These are phyloP conservation scores for Mimosa pudica DNA, from an alignment of 306 rosid species.

Conservation along the genomic window DNA sequence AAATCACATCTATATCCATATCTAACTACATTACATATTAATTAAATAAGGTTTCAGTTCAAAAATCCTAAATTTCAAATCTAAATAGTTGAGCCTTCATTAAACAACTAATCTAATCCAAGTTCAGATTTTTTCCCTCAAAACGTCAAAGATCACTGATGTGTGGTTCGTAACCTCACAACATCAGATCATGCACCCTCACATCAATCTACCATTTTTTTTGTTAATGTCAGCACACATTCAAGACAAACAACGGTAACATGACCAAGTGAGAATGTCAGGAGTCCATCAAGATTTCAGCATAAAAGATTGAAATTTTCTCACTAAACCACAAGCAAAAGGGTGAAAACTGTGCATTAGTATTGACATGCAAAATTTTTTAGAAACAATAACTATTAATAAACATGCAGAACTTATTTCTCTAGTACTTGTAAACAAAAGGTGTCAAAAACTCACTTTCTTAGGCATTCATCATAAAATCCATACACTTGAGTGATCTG, in stretches of 20 bases:
- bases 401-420: slow-evolving; percentile 15
- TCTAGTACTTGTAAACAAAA: slow-evolving; percentile 35
- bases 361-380: not conserved
- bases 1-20: slow-evolving; percentile 3
- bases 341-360: not conserved
- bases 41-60: not conserved
- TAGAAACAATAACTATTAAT: slow-evolving; percentile 21
- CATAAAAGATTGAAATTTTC: slow-evolving; percentile 14
- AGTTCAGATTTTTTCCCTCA: not conserved
- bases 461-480: slow-evolving; percentile 90
- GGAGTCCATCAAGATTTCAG: not conserved
- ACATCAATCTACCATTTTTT: not conserved
- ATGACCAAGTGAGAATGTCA: not conserved
- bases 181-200: not conserved
- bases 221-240: not conserved
- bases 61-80: slow-evolving; percentile 14
- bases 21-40: not conserved
- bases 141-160: not conserved
- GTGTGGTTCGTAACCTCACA: not conserved
- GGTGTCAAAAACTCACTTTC: slow-evolving; percentile 73
- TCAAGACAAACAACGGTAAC: not conserved
- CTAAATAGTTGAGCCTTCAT: not conserved
- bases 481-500: slow-evolving; percentile 98
- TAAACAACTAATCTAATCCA: not conserved
- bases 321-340: not conserved